These are phyloP conservation scores for Cordyceps militaris DNA, from an alignment of 2,329 filamentous ascomycete species.

Conservation along the genomic window DNA sequence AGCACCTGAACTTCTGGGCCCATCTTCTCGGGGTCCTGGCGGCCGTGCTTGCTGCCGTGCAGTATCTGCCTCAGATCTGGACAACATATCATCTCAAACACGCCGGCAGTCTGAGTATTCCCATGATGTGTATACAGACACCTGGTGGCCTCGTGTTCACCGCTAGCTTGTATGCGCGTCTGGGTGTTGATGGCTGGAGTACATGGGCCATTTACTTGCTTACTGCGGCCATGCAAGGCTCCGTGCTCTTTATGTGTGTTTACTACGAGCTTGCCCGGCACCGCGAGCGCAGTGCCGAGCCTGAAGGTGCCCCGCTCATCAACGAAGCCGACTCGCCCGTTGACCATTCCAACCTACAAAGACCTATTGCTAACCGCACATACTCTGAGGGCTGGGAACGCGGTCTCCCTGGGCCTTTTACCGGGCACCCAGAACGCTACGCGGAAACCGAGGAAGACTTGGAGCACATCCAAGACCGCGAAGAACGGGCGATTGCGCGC, in stretches of 20 bases:
- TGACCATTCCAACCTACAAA: conserved; percentile 22
- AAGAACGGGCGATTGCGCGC: conserved; percentile 42
- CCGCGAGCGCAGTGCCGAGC: conserved; percentile 23
- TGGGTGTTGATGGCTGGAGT: conserved; percentile 84
- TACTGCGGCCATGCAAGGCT: conserved; percentile 78
- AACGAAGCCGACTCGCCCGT: conserved; percentile 23
- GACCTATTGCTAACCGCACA: conserved; percentile 35
- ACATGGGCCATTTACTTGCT: conserved; percentile 89
- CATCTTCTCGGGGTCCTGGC: conserved; percentile 77
- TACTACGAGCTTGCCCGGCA: conserved; percentile 57
- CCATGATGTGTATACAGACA: conserved; percentile 98
- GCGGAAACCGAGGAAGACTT: conserved; percentile 45
- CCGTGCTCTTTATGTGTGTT: conserved; percentile 71
- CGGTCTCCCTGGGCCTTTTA: conserved; percentile 43
- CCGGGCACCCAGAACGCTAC: conserved; percentile 45
- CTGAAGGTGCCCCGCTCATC: conserved; percentile 18
- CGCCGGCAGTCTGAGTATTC: conserved; percentile 85
- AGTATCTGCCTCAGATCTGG: conserved; percentile 93
- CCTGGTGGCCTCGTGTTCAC: conserved; percentile 89
- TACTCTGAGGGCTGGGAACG: conserved; percentile 46
- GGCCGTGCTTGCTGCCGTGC: conserved; percentile 70
- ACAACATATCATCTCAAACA: conserved; percentile 82
- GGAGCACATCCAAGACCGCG: conserved; percentile 42
- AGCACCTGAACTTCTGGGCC: conserved; percentile 69
- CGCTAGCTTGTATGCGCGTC: conserved; percentile 68